Base-by-base conservation (phyloP, 495 filamentous ascomycete species). In the Letharia columbiana region DNA sequence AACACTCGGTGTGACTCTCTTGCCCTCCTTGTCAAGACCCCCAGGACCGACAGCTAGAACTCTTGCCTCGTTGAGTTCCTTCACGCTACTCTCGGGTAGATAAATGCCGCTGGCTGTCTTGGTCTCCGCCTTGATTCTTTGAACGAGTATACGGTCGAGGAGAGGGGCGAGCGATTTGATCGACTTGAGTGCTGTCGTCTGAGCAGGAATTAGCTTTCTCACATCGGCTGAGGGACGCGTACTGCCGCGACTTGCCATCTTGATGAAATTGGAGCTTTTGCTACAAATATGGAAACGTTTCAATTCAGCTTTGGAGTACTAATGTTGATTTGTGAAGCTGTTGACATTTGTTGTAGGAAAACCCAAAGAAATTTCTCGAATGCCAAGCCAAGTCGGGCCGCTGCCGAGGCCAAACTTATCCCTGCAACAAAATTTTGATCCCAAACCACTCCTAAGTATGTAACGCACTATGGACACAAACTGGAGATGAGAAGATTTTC, bases 101-200 rank as follows among this genome's bases (percentile, higher is more conserved):
- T 92, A 96, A 83, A 99, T 93, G 71, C 94, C 94, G 71, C 86
- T 85, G 69, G 94, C 91, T 41, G 94, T 99, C 83, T 97, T 96
- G 72, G 91, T 73, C 78, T 98, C 95, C 73, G 93, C 89, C 81
- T 98, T 98, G 82, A 97, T 82, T 78, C 94, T 90, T 87, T 99
- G 94, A 71, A 99, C 91, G 66, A 99, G 86, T 71, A 99, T 91
- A 75, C 94, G 94, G 87, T 99, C 94, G 78, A 99, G 86, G 72
- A 99, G 93, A 65, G 94, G 94, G 52, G 88, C 89, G 73, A 99
- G 91, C 76, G 87, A 88, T 81, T 91, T 95, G 87, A 99, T 91
- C 74, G 89, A 94, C 77, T 91, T 92, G 83, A 99, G 84, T 74
- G 91, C 84, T 37, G 71, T 73, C 52, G 69, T 67, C 71, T 73